These are phyloP conservation scores for Claviceps sorghi DNA, from an alignment of 2,329 filamentous ascomycete species.

Conservation along the genomic window DNA sequence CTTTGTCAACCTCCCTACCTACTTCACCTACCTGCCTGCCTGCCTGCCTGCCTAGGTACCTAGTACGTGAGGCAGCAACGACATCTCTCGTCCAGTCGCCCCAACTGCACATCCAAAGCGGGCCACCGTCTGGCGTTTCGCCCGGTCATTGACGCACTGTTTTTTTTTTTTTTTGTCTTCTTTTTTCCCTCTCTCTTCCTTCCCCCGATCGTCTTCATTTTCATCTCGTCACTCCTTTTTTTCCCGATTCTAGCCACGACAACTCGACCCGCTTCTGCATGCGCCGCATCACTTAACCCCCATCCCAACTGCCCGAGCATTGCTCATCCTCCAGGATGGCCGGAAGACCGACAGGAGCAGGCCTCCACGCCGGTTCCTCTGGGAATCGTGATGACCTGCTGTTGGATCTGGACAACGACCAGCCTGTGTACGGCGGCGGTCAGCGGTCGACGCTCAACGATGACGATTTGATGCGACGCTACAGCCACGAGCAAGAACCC, in stretches of 20 bases:
- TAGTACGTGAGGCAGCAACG: not conserved
- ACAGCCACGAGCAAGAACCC: conserved; percentile 51
- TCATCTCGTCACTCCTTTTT: not conserved
- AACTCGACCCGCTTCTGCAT: conserved; percentile 17
- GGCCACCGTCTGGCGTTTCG: not conserved
- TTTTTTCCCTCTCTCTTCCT: too few relatives aligned
- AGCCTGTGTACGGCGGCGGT: conserved; percentile 58
- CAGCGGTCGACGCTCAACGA: conserved; percentile 68
- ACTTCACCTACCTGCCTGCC: not conserved
- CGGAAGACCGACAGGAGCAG: conserved; percentile 35
- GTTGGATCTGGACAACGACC: conserved; percentile 59
- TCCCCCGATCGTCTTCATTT: not conserved
- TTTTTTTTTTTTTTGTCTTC: not conserved
- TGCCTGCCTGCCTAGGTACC: not conserved
- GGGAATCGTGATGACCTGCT: conserved; percentile 45
- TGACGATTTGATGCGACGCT: conserved; percentile 62
- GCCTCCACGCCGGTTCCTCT: conserved; percentile 34
- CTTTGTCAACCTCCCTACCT: not conserved
- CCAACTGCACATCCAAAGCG: not conserved
- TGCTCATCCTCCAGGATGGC: conserved; percentile 41
- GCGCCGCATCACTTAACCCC: conserved; percentile 15
- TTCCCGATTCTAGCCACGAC: not conserved
- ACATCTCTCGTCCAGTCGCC: not conserved
- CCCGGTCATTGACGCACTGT: not conserved
- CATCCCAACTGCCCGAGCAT: conserved; percentile 17